A percentile compares a stretch with the other conserved stretches of the same genome.
Conservation (phyloP, 768 basidiomycete species). For the Mycena amicta region DNA sequence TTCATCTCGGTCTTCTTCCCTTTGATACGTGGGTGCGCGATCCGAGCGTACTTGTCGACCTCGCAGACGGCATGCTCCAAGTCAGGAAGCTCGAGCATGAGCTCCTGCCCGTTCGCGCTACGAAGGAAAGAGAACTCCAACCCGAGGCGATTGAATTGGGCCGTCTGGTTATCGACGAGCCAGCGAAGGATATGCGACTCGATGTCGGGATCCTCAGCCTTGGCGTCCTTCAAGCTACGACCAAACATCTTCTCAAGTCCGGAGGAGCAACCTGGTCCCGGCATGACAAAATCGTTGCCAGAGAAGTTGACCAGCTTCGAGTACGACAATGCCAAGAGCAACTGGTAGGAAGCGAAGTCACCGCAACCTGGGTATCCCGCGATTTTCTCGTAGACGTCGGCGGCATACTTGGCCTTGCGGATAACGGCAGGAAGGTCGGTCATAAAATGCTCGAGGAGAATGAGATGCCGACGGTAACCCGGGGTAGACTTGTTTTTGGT, state of each 20-base stretch:
- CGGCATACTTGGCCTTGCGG: conserved; percentile 51
- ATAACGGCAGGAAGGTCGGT: conserved; percentile 54
- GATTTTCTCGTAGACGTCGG: conserved; percentile 64
- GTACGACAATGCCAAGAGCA: conserved; percentile 62
- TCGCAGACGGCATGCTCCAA: conserved; percentile 82
- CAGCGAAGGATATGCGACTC: conserved; percentile 66
- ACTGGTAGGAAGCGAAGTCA: conserved; percentile 74
- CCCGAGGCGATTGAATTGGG: conserved; percentile 64
- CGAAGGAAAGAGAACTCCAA: conserved; percentile 56
- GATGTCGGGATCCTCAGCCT: conserved; percentile 34
- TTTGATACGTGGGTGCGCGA: conserved; percentile 49
- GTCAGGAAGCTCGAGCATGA: conserved; percentile 67
- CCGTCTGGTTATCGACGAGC: conserved; percentile 58
- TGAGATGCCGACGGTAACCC: conserved; percentile 32
- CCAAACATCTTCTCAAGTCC: conserved; percentile 75
- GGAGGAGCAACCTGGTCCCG: conserved; percentile 66
- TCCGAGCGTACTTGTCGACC: conserved; percentile 74
- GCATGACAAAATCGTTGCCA: conserved; percentile 68
- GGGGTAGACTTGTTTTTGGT: background rate
- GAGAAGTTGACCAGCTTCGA: conserved; percentile 60
- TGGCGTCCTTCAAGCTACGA: conserved; percentile 34
- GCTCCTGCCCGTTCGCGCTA: conserved; percentile 30
- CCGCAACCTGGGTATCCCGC: conserved; percentile 70
- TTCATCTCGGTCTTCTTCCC: conserved; percentile 42
- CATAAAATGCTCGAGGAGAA: conserved; percentile 62